Base-by-base conservation (phyloP, 768 basidiomycete genomes). In the Suillus fuscotomentosus region DNA sequence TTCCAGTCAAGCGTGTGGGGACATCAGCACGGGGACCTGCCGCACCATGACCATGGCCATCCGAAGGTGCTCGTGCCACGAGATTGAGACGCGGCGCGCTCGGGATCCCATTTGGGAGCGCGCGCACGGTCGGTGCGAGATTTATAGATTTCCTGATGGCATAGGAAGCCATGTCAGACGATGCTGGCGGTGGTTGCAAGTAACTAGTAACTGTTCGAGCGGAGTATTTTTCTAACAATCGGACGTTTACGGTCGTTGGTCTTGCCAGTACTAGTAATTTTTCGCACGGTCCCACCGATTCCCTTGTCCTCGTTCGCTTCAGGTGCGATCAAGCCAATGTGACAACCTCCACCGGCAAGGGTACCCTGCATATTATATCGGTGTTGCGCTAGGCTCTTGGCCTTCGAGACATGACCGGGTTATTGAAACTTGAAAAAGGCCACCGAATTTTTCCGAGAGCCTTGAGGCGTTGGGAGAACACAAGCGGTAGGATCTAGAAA, bases 91-190 rank as follows among this genome's bases (percentile, higher is more conserved):
- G 82, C 41, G 92, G 88, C 8, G 88, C 92, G 69, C 76, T 75
- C 38, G 96, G 96, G 15, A 95, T 83, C 65, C 96, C 96, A 41
- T 85, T 88, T 51, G 95, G 83, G 64, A 92, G 85, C 7, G 87
- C 81, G 72, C 91, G 86, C 68, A 92, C 87, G 41, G 94, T 93
- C 64, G 95, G 92, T 41, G 90, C 77, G 67, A 97, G 80, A 77
- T 87, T 92, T 71, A 94, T 81, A 67, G 90, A 89, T 80, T 88
- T 94, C 89, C 89, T 92, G 71, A 86, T 82, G 81, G 84, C 87
- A 74, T 88, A 81, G 70, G 88, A 80, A 75, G 88, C 86, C 88
- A 91, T 91, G 53, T 54, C 41, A 15, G 41, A 59, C 57, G 41
- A 59, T 59, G 57, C 41, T 42, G 42, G 57, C 41, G 24, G 41